Base-by-base conservation (phyloP, 495 filamentous ascomycete genomes). In the Clavariopsis aquatica region DNA sequence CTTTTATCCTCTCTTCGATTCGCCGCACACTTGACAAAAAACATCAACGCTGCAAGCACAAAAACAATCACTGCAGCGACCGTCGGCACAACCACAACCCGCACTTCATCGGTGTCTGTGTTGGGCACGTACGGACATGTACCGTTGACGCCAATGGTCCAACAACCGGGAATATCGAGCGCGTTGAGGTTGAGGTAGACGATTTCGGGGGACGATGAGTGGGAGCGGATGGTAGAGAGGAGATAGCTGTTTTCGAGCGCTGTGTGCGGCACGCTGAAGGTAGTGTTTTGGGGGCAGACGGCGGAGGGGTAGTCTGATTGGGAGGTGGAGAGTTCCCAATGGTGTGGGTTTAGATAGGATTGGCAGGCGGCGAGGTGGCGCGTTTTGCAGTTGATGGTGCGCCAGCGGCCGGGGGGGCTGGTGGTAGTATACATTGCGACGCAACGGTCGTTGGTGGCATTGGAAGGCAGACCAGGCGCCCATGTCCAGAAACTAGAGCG, bases 11-110 rank as follows among this genome's bases (percentile, higher is more conserved):
- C 81, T 27, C 82, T 74, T 24, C 85, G 69, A 69, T 87, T 87
- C 26, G 82, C 78, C 53, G 84, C 85, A 64, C 83, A 85, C 67
- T 88, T 88, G 51, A 86, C 80, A 66, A 88, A 86, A 15, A 87
- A 52, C 0, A 84, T 87, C 75, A 88, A 72, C 7, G 78, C 82
- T 1, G 83, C 78, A 31, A 87, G 75, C 27, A 87, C 74, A 49
- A 82, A 78, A 12, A 88, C 83, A 1, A 88, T 79, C 27, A 88
- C 80, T 0, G 79, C 80, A 9, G 85, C 84, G 41, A 87, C 78
- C 7, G 80, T 80, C 1, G 85, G 81, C 62, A 88, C 82, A n/a
- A 87, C 68, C 5, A 89, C 80, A 20, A 78, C 76, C 24, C 74
- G 73, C 58, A 69, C 72, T 34, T 78, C 72, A 24, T 81, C 65